phyloP scores from a whole-genome alignment of 1,284 basidiomycete genomes.

The Cryptococcus sp. region DNA sequence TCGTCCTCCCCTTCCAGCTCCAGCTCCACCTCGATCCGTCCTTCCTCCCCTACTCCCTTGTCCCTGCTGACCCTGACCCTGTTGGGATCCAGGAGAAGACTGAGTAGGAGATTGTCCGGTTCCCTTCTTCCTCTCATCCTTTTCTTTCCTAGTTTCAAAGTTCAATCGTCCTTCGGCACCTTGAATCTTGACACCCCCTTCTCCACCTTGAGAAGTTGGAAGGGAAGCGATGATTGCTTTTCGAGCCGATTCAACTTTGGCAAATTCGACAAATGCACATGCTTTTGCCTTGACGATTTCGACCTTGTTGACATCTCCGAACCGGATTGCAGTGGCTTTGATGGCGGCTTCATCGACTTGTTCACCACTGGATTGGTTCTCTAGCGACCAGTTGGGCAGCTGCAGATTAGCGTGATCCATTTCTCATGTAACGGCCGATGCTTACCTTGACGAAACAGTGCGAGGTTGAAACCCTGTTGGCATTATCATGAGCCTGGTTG shows the following conservation, averaged over 20 bases:
- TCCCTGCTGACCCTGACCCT: neutral
- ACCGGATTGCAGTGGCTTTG: slow-evolving; percentile 60
- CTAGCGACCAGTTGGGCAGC: slow-evolving; percentile 49
- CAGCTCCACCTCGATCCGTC: slow-evolving; percentile 5
- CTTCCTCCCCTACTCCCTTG: slow-evolving; percentile 3
- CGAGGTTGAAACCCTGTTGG: slow-evolving; percentile 60
- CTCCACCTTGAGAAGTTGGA: slow-evolving; percentile 64
- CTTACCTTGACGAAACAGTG: slow-evolving; percentile 85
- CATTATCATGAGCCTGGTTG: slow-evolving; percentile 58
- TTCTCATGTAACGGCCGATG: slow-evolving; percentile 6
- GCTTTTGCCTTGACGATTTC: slow-evolving; percentile 85
- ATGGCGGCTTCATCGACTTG: slow-evolving; percentile 63
- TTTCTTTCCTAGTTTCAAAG: slow-evolving; percentile 86
- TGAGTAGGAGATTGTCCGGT: neutral
- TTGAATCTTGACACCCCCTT: slow-evolving; percentile 79
- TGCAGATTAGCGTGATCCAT: slow-evolving; percentile 8
- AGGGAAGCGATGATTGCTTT: slow-evolving; percentile 76
- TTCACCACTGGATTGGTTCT: slow-evolving; percentile 61
- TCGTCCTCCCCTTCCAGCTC: slow-evolving; percentile 7
- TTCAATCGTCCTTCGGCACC: slow-evolving; percentile 59
- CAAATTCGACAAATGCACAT: slow-evolving; percentile 93
- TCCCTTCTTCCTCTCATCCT: slow-evolving; percentile 58
- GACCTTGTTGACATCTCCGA: slow-evolving; percentile 81
- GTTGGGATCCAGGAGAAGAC: neutral
- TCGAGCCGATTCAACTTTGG: slow-evolving; percentile 68